These are phyloP conservation scores for Paraphysoderma sedebokerense DNA, from an alignment of 371 early-diverging fungal species.

Conservation along the genomic window DNA sequence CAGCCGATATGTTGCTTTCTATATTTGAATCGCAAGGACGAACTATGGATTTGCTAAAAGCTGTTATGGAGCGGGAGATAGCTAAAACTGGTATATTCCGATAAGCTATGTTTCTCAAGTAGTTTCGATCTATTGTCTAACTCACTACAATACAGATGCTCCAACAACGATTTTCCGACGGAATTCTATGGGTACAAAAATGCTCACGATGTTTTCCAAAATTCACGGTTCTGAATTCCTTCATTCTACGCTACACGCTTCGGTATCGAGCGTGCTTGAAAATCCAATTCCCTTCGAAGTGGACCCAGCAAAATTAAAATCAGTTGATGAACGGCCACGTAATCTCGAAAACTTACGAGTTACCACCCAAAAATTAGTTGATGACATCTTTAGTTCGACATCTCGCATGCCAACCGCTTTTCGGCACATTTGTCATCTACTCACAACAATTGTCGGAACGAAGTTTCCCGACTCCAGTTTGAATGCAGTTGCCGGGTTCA, in stretches of 20 bases:
- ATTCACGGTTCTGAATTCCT: constrained; percentile 66
- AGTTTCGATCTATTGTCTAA: background rate
- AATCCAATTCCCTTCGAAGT: constrained; percentile 41
- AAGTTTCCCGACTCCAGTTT: constrained; percentile 72
- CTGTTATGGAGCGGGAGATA: constrained; percentile 69
- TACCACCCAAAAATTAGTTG: constrained; percentile 58
- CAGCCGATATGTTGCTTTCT: constrained; percentile 53
- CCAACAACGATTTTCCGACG: constrained; percentile 76
- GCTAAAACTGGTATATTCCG: constrained; percentile 38
- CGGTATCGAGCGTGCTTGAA: constrained; percentile 26
- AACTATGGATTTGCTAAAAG: constrained; percentile 50
- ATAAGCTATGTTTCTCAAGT: background rate
- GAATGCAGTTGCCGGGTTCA: constrained; percentile 81
- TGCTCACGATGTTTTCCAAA: constrained; percentile 68
- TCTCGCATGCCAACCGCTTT: constrained; percentile 51
- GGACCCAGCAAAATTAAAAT: constrained; percentile 57
- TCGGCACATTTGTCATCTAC: constrained; percentile 61
- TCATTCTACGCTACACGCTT: constrained; percentile 55
- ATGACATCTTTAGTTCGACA: constrained; percentile 59
- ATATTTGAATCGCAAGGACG: constrained; percentile 62
- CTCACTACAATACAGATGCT: constrained; percentile 24
- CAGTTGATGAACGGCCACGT: constrained; percentile 35
- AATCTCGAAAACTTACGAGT: constrained; percentile 64
- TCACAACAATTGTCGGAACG: constrained; percentile 53
- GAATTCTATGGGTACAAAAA: constrained; percentile 74